Evolutionary conservation across 2,329 filamentous ascomycete species (phyloP), one percentile per base, ranked within the genome.

Genomic region (Drechslerella coelobrocha): DNA sequence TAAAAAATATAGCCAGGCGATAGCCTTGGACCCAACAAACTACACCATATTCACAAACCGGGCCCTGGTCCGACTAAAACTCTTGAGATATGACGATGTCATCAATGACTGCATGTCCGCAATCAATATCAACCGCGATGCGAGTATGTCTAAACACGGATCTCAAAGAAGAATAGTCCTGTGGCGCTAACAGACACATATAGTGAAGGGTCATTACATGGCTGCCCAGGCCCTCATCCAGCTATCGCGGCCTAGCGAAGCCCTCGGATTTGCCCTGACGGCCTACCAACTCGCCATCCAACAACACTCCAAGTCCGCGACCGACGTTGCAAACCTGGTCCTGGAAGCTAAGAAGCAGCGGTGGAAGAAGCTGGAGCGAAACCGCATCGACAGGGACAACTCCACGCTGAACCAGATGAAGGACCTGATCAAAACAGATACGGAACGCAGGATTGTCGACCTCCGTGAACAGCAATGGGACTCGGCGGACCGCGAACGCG

Each of bases 1-100:
- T 73, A 82, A 82, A 19, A 80, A 87, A 65, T 93, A 93, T 79
- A 88, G 88, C 2, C 85, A 89, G 78, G 90, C 90, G 81, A 88
- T 79, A 77, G 85, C 79, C 59, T 31, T 57, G 45, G 90, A 96
- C 79, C 84, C 89, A 2, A 84, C 82, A 61, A 94, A 96, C 77
- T 86, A 89, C 1, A 83, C 89, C 27, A 84, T 96, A 54, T 97
- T 92, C 80, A 93, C 91, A 39, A 97, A 97, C 80, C 90, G 92
- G 59, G 90, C 92, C 55, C 89, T 96, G 80, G 87, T 89, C 2
- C 86, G 92, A 41, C 82, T 94, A 66, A 90, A 89, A 79, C 84
- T 96, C 21, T 81, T 84, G 69, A 82, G 86, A 75, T 95, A 88
- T 85, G 84, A 90, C 27, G 86, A 83, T 8, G 91, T 89, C 52